phyloP scores from a whole-genome alignment of 257 asterid genomes.

The Datura wrightii region DNA sequence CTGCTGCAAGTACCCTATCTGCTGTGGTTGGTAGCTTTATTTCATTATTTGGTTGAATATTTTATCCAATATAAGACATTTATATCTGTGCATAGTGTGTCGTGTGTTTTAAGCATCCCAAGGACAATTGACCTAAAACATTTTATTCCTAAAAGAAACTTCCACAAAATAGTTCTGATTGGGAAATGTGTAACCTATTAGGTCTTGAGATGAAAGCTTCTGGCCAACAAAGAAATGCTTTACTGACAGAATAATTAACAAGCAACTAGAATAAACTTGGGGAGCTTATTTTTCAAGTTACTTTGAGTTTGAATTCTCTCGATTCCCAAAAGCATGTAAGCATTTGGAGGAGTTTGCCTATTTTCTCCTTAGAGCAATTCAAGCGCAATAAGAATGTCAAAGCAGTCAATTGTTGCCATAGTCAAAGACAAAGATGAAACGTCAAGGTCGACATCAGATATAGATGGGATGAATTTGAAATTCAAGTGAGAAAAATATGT shows the following conservation, averaged over 20 bases:
- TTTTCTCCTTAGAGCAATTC: not conserved
- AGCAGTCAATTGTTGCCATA: conserved; percentile 5
- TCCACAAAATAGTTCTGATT: not conserved
- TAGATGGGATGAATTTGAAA: not conserved
- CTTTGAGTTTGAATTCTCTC: not conserved
- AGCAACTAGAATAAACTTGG: not conserved
- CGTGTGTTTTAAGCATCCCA: not conserved
- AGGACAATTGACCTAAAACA: not conserved
- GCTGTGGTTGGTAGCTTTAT: conserved; percentile 76
- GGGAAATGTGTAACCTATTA: not conserved
- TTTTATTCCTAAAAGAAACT: not conserved
- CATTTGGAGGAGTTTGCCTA: conserved; percentile 1
- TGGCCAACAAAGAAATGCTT: not conserved
- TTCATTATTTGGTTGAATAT: conserved; percentile 26
- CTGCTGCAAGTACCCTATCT: conserved; percentile 88
- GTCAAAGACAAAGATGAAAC: not conserved
- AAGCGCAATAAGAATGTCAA: not conserved
- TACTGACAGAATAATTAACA: not conserved
- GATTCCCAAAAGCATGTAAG: not conserved
- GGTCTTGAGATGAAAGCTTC: not conserved
- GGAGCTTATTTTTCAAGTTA: conserved; percentile 13
- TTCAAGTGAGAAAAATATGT: not conserved
- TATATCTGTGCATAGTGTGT: not conserved
- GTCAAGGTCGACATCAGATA: not conserved
- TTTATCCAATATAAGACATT: not conserved